These are phyloP conservation scores for Ehretia macrophylla DNA, from an alignment of 257 asterid species.

Conservation along the genomic window DNA sequence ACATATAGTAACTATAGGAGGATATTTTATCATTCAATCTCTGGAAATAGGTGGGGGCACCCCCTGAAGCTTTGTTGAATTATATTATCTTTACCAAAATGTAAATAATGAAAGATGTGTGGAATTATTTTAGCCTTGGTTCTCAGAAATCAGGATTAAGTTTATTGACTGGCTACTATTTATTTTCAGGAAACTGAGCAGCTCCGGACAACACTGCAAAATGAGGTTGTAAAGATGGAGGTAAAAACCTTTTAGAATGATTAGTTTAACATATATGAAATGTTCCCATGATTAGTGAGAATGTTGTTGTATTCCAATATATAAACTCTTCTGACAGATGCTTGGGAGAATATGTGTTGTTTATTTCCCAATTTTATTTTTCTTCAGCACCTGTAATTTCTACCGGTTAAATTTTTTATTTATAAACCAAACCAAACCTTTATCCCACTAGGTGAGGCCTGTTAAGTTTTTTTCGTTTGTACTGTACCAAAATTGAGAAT, in stretches of 20 bases:
- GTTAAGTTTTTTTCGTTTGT: too few species aligned
- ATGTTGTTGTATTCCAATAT: background rate
- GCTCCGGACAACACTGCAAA: constrained; percentile 60
- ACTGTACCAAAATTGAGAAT: too few species aligned
- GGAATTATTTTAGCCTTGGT: constrained; percentile 3
- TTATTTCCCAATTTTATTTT: too few species aligned
- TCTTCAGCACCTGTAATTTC: background rate
- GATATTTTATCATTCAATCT: too few species aligned
- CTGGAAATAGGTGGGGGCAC: too few species aligned
- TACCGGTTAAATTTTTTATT: background rate
- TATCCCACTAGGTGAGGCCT: too few species aligned
- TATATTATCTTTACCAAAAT: background rate
- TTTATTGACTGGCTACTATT: constrained; percentile 9
- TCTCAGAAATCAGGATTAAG: constrained; percentile 1
- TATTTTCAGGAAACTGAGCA: constrained; percentile 75
- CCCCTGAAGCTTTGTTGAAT: too few species aligned
- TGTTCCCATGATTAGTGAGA: background rate
- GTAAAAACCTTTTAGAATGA: constrained; percentile 35
- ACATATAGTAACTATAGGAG: too few species aligned
- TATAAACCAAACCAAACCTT: too few species aligned
- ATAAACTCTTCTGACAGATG: background rate
- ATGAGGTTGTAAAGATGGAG: constrained; percentile 68
- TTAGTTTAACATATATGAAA: too few species aligned
- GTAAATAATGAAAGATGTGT: background rate
- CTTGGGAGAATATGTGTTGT: background rate